Conservation (phyloP, 2,329 filamentous ascomycete species). For the Alternaria panax region DNA sequence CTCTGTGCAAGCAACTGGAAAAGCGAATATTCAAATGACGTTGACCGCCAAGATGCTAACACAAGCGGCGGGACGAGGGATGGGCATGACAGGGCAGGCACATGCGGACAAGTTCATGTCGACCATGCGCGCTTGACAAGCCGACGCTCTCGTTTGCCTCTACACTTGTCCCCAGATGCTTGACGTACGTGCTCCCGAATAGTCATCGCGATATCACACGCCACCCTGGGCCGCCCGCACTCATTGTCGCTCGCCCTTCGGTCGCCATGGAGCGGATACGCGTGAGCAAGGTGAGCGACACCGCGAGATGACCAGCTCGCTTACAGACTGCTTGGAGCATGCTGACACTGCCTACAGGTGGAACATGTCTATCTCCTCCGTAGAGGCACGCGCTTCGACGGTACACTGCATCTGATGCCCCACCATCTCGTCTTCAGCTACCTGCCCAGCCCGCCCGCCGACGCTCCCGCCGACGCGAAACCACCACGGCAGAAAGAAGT, state of each 20-base stretch:
- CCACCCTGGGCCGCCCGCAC: conserved; percentile 5
- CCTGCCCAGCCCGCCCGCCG: conserved; percentile 53
- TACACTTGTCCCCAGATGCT: conserved; percentile 1
- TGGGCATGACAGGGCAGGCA: conserved; percentile 30
- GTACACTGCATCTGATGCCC: conserved; percentile 68
- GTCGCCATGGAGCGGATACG: conserved; percentile 55
- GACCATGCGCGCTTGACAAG: conserved; percentile 20
- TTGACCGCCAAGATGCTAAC: conserved; percentile 30
- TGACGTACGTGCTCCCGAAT: conserved; percentile 9
- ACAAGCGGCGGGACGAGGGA: conserved; percentile 30
- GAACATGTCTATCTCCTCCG: conserved; percentile 68
- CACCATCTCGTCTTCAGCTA: conserved; percentile 72
- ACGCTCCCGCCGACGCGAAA: conserved; percentile 48
- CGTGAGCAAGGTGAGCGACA: conserved; percentile 52
- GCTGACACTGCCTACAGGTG: conserved; percentile 52
- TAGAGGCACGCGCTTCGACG: conserved; percentile 63
- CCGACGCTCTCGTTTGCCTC: conserved; percentile 9
- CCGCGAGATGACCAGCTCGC: background rate
- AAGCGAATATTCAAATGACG: conserved; percentile 18
- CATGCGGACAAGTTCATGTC: conserved; percentile 28
- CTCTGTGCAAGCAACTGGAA: background rate
- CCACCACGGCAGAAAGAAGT: conserved; percentile 69
- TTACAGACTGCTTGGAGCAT: background rate
- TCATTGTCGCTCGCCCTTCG: background rate
- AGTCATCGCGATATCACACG: conserved; percentile 7